phyloP scores from a whole-genome alignment of 495 filamentous ascomycete genomes.

The Podospora comata region DNA sequence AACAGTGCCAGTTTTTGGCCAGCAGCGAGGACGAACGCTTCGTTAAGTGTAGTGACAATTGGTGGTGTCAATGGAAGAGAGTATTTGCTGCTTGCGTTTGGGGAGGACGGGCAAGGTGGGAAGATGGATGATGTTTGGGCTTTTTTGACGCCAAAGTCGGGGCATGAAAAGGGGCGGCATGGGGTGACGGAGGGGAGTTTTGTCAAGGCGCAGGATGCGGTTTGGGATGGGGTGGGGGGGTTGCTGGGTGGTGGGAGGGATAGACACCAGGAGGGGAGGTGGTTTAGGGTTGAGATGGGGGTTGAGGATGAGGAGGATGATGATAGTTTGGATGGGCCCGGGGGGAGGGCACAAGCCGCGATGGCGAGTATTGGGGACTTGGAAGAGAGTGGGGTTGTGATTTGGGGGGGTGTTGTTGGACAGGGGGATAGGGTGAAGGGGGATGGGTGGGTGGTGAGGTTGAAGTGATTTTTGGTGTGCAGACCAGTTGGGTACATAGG shows the following conservation, averaged over 20 bases:
- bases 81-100: conserved; percentile 64
- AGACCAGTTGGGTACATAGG: not conserved
- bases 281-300: conserved; percentile 44
- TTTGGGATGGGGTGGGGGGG: conserved; percentile 47
- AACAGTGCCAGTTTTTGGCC: conserved; percentile 37
- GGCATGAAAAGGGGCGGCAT: not conserved
- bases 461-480: conserved; percentile 32
- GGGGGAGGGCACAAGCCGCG: conserved; percentile 47
- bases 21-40: conserved; percentile 40
- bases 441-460: conserved; percentile 54
- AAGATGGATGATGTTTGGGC: conserved; percentile 73
- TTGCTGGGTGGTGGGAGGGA: conserved; percentile 31
- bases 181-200: conserved; percentile 41
- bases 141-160: conserved; percentile 53
- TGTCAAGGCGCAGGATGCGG: conserved; percentile 52
- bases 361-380: conserved; percentile 47
- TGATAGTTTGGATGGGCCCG: conserved; percentile 39
- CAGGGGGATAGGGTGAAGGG: conserved; percentile 43
- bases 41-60: conserved; percentile 48
- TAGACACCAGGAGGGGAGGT: conserved; percentile 40
- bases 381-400: conserved; percentile 48
- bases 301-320: conserved; percentile 47
- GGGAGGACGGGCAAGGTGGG: conserved; percentile 58
- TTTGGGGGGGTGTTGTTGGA: conserved; percentile 52
- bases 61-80: conserved; percentile 46